Base-by-base conservation (phyloP, 306 rosid genomes). In the Gastrolobium villosum region DNA sequence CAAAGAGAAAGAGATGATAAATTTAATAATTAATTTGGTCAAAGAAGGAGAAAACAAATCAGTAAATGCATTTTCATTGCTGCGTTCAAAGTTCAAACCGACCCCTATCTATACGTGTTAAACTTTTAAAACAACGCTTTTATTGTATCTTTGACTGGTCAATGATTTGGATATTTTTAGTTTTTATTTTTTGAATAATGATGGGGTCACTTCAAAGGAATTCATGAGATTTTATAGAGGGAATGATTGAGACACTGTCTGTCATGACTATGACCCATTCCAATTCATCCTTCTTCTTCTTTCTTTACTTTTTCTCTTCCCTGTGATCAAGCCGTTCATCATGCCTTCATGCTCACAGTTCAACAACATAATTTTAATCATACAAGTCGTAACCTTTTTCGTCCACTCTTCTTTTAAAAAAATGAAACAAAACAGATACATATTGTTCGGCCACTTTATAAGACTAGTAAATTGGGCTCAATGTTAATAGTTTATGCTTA, bases 91-190 rank as follows among this genome's bases (percentile, higher is more conserved):
- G 48, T 80, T 90, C 85, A 82, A 81, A 86, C 87, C 57, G 80
- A 63, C 59, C 66, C 75, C 66, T 54, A 20, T 15, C 74, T 66
- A 82, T 80, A 71, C 88, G 89, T 84, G 85, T 75, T 79, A 61
- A 11, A 41, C 6, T 10, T 10, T 48, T 67, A 46, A 59, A 76
- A 36, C 55, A 64, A 14, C 4, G 77, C 85, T 74, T 86, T 91
- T 81, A 89, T 76, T 82, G 84, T 56, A 65, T 64, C 88, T 82
- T 88, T 90, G 96, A 92, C 92, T 59, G 85, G 93, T 92, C 97
- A 92, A 84, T 64, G 41, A 43, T 35, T 11, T 10, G 45, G 72
- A 60, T 70, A 35, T 79, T 43, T 39, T 46, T 7, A 0, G 2
- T 70, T 26, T 32, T 30, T 72, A 6, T n/a, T 70, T 14, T 9